These are phyloP conservation scores for Podaxis carcinomalis DNA, from an alignment of 768 basidiomycete species.

Conservation along the genomic window DNA sequence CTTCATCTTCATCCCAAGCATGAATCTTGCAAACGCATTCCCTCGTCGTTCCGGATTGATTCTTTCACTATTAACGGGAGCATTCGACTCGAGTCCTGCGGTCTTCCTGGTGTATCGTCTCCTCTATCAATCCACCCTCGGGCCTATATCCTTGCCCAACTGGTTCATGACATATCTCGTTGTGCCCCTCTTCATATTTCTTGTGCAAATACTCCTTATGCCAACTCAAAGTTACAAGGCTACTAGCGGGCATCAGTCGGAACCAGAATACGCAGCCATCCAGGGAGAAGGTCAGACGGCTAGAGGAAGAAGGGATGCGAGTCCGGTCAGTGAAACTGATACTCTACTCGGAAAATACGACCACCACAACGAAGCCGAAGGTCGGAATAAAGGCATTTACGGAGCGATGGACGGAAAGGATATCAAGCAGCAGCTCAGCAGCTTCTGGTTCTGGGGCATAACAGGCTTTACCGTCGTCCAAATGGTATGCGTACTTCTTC, in stretches of 20 bases:
- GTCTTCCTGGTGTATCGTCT: slow-evolving; percentile 4
- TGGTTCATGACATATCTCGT: background rate
- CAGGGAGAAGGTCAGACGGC: background rate
- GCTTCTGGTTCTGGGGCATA: slow-evolving; percentile 7
- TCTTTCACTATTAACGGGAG: background rate
- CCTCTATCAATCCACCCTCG: background rate
- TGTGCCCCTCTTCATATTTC: background rate
- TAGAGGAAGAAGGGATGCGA: background rate
- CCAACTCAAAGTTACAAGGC: background rate
- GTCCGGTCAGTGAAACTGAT: background rate
- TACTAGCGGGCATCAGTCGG: background rate
- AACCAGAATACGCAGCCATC: background rate
- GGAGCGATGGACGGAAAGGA: slow-evolving; percentile 3
- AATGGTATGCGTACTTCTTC: background rate
- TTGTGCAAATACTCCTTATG: background rate
- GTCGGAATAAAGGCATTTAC: background rate
- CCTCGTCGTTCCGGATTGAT: slow-evolving; percentile 1
- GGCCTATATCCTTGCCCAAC: slow-evolving; percentile 1
- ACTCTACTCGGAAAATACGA: background rate
- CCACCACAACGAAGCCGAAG: background rate
- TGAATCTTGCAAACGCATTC: slow-evolving; percentile 3
- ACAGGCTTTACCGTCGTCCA: background rate
- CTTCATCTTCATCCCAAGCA: slow-evolving; percentile 5
- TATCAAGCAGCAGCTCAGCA: background rate
- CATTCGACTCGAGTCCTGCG: slow-evolving; percentile 7